Evolutionary conservation across 805 yeast genomes (phyloP), one percentile per base, ranked within the genome.

Genomic region (Pichia gijzeniarum): DNA sequence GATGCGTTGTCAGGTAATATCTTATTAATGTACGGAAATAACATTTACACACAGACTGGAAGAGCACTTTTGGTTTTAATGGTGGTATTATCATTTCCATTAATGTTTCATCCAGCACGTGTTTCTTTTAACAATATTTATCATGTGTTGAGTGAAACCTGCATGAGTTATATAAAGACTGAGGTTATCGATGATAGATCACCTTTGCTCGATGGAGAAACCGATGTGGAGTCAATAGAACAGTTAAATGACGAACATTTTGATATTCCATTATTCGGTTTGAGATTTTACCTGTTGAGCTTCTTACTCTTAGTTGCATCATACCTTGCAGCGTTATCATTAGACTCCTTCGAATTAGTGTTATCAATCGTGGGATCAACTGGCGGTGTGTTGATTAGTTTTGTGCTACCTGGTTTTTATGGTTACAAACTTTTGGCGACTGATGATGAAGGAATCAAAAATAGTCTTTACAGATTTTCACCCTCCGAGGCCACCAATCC

Each of bases 91-190:
- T 80, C 89, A 4, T 85, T 72, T 63, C 95, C 95, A 14, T 70
- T 85, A 47, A 79, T 85, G 72, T 83, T 87, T 56, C 88, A 85
- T 61, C 95, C 95, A 18, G 79, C 88, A 50, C 69, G 95, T 49
- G 76, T 85, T 16, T 80, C 90, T 3, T 64, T 78, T 27, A 82
- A 85, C 60, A 87, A 85, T 57, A 77, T 85, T 41, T 53, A 69
- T 21, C 52, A 47, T 44, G 41, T 53, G 7, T 14, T 52, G 14
- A 34, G 25, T 3, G 40, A 46, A 16, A 25, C 5, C 14, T 39
- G 17, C 5, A 30, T 18, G 13, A 27, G 28, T 31, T 12, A 28
- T 5, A 18, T 14, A 30, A 5, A 37, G 12, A 14, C 20, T 12
- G 25, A n/a, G 9, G 18, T 20, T 4, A 14, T 17, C 1, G 34